Base-by-base conservation (phyloP, 2,329 filamentous ascomycete species). In the Lachnellula cervina region DNA sequence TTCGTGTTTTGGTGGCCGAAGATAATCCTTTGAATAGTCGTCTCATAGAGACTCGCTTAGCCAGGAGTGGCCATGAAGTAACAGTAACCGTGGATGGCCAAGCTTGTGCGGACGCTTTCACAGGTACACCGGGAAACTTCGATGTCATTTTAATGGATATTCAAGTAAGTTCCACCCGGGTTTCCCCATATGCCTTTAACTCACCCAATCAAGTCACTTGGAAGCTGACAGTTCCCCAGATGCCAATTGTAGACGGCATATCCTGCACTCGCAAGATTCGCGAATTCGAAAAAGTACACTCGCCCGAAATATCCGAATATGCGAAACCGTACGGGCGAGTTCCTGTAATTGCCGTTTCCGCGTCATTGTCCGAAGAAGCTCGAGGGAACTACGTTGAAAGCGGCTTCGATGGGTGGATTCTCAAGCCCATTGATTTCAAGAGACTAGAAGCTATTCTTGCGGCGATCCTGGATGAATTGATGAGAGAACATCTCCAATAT, bases 21-120 rank as follows among this genome's bases (percentile, higher is more conserved):
- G 89, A 93, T 68, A 93, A 93, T 65, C 79, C 80, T 3, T 86
- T 91, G 64, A 92, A 92, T 17, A 88, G 91, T 65, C 90, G 90
- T 70, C 87, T 90, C 55, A 73, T 93, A 49, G 78, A 84, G 54
- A 88, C 89, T 67, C 90, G 90, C 66, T 75, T 93, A 32, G 80
- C 79, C 66, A 89, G 88, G 71, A 84, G 90, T 55, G 83, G 84
- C 5, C 81, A 92, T 46, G 78, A 80, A 9, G 86, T 87, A 6
- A 87, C 90, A 62, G 81, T 88, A 46, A 88, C 87, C 1, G 75
- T 83, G 28, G 88, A 93, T 62, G 89, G 89, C 5, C 81, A 84
- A 8, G 87, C 90, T 71, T 90, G 88, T 66, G 89, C 83, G 1
- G 84, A 89, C 35, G 84, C 80, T 63, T 83, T 92, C 19, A 83